Base-by-base conservation (phyloP, 164 flowering plant genomes). In the Platanus orientalis region DNA sequence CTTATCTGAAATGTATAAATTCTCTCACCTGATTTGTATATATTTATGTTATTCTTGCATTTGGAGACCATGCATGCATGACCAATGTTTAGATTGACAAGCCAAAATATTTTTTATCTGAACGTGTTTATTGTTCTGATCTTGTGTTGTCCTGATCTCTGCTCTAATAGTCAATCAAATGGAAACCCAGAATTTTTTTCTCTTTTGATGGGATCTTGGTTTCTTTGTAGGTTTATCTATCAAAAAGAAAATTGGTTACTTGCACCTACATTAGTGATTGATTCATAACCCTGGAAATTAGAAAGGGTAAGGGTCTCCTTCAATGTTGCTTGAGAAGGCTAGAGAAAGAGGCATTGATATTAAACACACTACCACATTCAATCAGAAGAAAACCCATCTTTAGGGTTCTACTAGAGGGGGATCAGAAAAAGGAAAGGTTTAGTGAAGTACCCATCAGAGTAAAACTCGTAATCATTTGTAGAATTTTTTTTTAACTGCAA, bases 181-280 rank as follows among this genome's bases (percentile, higher is more conserved):
- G 20, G 25, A 20, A 28, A 48, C 23, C 63, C 32, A 28, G 17
- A 44, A 45, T 32, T 16, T 40, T 49, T 17, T 7, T 57, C 54
- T 58, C 55, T 28, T 57, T 58, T 27, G 28, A 36, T 62, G 19
- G n/a, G 32, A 49, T 23, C 24, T 26, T 24, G 17, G 25, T 52
- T 69, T 28, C 11, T 50, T 30, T 65, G 49, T 51, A 65, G 68
- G 63, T 68, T 62, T 50, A 36, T 27, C 29, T 30, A 56, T 20
- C 16, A 7, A 14, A 56, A 28, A 54, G 10, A 24, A 53, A 52
- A 20, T 23, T 53, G 58, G 53, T 53, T 23, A 30, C 29, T 23
- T 63, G 52, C 27, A 44, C 40, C 17, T 32, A 39, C 11, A 36
- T 57, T 36, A 47, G 57, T 34, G 57, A 49, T 34, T 49, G 54